These are phyloP conservation scores for Rheum nobile DNA, from an alignment of 148 eudicot species.

Conservation along the genomic window DNA sequence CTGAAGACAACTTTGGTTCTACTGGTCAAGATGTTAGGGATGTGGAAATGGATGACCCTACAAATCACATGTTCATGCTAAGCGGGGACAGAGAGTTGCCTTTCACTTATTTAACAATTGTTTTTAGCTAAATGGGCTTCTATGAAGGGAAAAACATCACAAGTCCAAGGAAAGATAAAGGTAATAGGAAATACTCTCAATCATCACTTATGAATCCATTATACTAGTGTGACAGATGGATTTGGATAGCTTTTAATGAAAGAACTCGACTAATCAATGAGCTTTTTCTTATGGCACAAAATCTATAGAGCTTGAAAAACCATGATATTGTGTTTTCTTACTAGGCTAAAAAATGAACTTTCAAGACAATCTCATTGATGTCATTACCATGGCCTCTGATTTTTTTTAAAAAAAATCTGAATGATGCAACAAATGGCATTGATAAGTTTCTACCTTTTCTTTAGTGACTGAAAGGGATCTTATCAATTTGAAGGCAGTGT, in stretches of 20 bases:
- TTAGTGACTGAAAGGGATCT: neutral
- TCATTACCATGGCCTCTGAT: neutral
- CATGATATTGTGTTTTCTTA: too few relatives aligned
- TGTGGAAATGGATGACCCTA: constrained; percentile 34
- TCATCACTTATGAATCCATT: neutral
- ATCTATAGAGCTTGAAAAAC: neutral
- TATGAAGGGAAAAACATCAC: constrained; percentile 23
- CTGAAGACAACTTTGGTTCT: constrained; percentile 9
- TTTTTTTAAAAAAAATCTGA: neutral
- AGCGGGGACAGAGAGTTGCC: constrained; percentile 43
- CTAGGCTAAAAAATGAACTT: too few relatives aligned
- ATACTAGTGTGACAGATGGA: neutral
- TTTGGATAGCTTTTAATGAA: neutral
- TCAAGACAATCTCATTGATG: neutral
- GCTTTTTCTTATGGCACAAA: neutral
- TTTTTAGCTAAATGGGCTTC: constrained; percentile 47
- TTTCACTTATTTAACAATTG: constrained; percentile 76
- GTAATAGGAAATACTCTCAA: constrained; percentile 18
- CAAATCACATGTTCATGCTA: constrained; percentile 29
- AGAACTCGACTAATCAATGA: neutral
- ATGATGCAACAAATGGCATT: neutral
- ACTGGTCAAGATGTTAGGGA: constrained; percentile 31
- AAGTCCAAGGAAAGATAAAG: constrained; percentile 73
- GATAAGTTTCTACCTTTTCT: too few relatives aligned
- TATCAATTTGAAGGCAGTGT: neutral